Conservation (phyloP, 345 rosid genomes). For the Euphorbia peplus region DNA sequence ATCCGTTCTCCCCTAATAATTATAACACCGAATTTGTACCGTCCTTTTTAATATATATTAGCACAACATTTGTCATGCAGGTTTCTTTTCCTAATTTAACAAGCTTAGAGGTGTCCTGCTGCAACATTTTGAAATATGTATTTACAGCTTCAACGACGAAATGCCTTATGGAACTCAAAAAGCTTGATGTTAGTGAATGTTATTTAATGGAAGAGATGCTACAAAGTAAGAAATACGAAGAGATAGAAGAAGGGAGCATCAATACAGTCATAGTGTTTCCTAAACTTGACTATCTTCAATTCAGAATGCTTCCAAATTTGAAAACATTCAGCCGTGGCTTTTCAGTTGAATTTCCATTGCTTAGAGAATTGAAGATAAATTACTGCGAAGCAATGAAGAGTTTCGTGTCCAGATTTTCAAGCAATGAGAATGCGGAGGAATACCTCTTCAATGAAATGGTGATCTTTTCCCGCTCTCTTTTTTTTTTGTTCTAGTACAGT, state of each 20-base stretch:
- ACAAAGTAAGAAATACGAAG: background rate
- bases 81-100: conserved; percentile 6
- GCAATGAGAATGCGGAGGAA: background rate
- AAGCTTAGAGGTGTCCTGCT: background rate
- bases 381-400: background rate
- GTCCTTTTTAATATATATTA: too few species aligned
- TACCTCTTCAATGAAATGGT: background rate
- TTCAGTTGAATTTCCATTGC: conserved; percentile 2
- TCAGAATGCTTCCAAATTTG: background rate
- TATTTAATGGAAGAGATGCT: background rate
- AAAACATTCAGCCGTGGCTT: background rate
- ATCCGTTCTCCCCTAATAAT: too few species aligned
- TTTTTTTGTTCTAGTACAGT: too few species aligned
- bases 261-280: conserved; percentile 9
- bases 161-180: background rate
- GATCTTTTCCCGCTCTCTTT: background rate
- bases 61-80: background rate
- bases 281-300: background rate
- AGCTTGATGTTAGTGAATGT: too few species aligned
- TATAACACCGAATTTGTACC: too few species aligned
- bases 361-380: background rate
- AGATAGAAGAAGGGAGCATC: background rate
- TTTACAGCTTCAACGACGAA: background rate
- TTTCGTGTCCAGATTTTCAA: background rate
- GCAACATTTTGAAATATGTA: background rate